Base-by-base conservation (phyloP, 1,139 yeast genomes). In the Pneumocystis wakefieldiae region DNA sequence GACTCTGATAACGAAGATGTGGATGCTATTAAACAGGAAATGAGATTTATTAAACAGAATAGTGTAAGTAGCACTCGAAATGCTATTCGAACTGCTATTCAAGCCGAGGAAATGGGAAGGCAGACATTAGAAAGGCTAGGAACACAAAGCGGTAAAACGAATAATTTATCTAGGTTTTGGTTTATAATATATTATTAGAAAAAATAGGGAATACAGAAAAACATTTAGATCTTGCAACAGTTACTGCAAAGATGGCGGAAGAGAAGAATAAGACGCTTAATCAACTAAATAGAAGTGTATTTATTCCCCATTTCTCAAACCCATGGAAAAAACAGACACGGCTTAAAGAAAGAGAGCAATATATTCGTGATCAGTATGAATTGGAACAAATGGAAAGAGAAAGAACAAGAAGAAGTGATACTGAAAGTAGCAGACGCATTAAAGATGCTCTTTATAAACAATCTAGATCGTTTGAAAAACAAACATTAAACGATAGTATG, bases 101-200 rank as follows among this genome's bases (percentile, higher is more conserved):
- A 89, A 70, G 97, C 97, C 0, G 97, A 91, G 73, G 87, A 86
- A 63, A 82, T 91, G 8, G 98, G 96, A 35, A 81, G 89, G 63
- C 89, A 91, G 72, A 86, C 97, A 0, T 76, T 91, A 69, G 97
- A 97, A 36, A 84, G 89, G 83, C 80, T 92, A 64, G 97, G 97
- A 37, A 83, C 92, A 28, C 98, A 94, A 74, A 85, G 95, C 64
- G 59, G 59, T 57, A 37, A 19, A 48, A 48, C 3, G n/a, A 24
- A 24, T 48, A 10, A 48, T 37, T 57, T 39, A 37, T 39, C 17
- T 57, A 8, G 14, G 12, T 10, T 10, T 57, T 19, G 3, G 8
- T 57, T 57, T 24, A 57, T 57, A 57, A 37, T 57, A 12, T 3
- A 12, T 28, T 57, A 4, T 19, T 64, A 37, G 97, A 90, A 72